Evolutionary conservation across 208 protist species (phyloP).

Genomic region (Leishmania braziliensis): DNA sequence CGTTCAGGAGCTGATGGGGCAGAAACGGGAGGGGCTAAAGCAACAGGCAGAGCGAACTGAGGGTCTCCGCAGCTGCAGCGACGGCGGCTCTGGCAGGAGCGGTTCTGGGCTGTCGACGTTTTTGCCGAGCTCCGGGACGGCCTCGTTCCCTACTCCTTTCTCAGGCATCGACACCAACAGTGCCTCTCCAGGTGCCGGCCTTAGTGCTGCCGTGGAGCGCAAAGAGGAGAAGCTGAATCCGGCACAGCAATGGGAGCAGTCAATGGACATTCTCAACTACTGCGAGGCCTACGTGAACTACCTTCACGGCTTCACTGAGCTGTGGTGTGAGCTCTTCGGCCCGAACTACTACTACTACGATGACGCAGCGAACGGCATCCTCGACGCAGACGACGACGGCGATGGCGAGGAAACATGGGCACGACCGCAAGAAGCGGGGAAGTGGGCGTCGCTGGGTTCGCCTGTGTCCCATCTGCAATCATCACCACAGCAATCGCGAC

Average conservation of each 20-base stretch:
- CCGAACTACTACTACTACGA: slow-evolving; percentile 33
- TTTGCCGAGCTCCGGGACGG: not conserved
- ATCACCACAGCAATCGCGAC: not conserved
- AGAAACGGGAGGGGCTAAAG: slow-evolving; percentile 6
- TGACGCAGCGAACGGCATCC: not conserved
- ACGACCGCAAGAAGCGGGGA: not conserved
- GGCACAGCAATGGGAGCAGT: slow-evolving; percentile 23
- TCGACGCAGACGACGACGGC: not conserved
- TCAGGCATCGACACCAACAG: slow-evolving; percentile 6
- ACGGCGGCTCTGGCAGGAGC: not conserved
- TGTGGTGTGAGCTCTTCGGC: slow-evolving; percentile 78
- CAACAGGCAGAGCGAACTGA: slow-evolving; percentile 21
- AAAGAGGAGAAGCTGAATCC: slow-evolving; percentile 17
- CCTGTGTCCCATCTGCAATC: slow-evolving; percentile 1
- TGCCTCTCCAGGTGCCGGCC: not conserved
- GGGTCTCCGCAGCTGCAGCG: not conserved
- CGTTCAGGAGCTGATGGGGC: slow-evolving; percentile 14
- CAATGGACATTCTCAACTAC: slow-evolving; percentile 39
- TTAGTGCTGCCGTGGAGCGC: not conserved
- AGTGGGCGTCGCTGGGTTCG: slow-evolving; percentile 11
- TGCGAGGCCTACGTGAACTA: slow-evolving; percentile 52
- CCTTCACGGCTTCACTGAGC: slow-evolving; percentile 45
- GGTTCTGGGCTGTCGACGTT: slow-evolving; percentile 2
- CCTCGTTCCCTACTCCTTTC: not conserved
- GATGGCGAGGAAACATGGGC: not conserved